Evolutionary conservation across 441 rosid genomes (phyloP), one percentile per base, ranked within the genome.

Genomic region (Bocquillonia castaneifolia): DNA sequence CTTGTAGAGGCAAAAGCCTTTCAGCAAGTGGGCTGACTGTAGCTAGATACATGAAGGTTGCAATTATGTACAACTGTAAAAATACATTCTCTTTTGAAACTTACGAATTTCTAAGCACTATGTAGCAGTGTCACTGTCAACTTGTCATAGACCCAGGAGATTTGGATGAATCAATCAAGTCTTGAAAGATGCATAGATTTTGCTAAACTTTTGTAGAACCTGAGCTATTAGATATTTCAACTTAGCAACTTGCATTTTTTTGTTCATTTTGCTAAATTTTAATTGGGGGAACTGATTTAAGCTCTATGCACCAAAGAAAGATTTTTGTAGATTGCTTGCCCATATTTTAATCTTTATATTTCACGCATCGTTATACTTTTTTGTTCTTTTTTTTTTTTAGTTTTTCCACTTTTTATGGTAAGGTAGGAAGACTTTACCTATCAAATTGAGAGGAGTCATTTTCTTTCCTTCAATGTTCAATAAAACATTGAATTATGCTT

Each of bases 401-500:
- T 10, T 26, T 51, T 64, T 23, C 26, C 57, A 48, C 18, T 23
- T n/a, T 50, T 45, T 55, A 48, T 34, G n/a, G 12, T 3, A 5
- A 66, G 26, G 26, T 59, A 20, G 42, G 59, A 59, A 32, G 36
- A 48, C 37, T 34, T 68, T 23, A 56, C 22, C 63, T n/a, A 18
- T 45, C 34, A 14, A 10, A 42, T 48, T 20, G 48, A 47, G 71
- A 22, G 10, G n/a, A 54, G 40, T 12, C 10, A 28, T 25, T 51
- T 22, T 14, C 45, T 26, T 18, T 42, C 40, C 31, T 10, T 37
- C 18, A 42, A 62, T 44, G 25, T 32, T 45, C 32, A 10, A 39
- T 28, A 28, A 8, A 9, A 53, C 31, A 23, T 36, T n/a, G 34
- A 22, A 15, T 36, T 5, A 39, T 51, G 13, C 10, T 8, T 3